Conservation (phyloP, 495 filamentous ascomycete genomes). For the Penicillium mononematosum region DNA sequence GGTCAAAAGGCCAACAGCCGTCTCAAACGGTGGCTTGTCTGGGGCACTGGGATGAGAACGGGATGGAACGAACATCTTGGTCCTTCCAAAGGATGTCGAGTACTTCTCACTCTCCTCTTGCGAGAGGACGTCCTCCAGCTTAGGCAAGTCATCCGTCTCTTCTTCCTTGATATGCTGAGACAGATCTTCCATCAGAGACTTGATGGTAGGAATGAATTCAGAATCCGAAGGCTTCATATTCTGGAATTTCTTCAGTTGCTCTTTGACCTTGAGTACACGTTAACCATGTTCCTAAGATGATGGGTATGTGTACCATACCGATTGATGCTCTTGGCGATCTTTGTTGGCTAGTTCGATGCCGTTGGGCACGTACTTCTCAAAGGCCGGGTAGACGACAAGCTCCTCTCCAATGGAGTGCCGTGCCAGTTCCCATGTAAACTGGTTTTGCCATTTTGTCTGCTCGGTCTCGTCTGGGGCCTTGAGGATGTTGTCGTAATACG, state of each 20-base stretch:
- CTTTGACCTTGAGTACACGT: slow-evolving; percentile 53
- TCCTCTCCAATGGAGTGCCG: slow-evolving; percentile 62
- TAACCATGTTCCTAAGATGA: not conserved
- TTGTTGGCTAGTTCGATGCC: slow-evolving; percentile 56
- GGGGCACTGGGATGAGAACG: slow-evolving; percentile 53
- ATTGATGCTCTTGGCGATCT: slow-evolving; percentile 58
- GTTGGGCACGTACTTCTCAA: slow-evolving; percentile 57
- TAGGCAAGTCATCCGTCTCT: slow-evolving; percentile 55
- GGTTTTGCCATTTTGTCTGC: slow-evolving; percentile 57
- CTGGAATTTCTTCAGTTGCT: slow-evolving; percentile 61
- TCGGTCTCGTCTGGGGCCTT: slow-evolving; percentile 45
- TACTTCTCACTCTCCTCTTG: slow-evolving; percentile 40
- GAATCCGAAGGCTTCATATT: slow-evolving; percentile 45
- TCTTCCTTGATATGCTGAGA: slow-evolving; percentile 61
- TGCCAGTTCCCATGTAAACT: slow-evolving; percentile 66
- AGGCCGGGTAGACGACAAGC: slow-evolving; percentile 62
- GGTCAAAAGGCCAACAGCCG: slow-evolving; percentile 28
- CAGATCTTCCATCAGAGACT: slow-evolving; percentile 53
- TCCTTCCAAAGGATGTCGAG: slow-evolving; percentile 53
- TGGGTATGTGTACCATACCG: slow-evolving; percentile 29
- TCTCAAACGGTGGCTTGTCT: slow-evolving; percentile 36
- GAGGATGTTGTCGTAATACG: slow-evolving; percentile 55
- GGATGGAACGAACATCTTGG: slow-evolving; percentile 61
- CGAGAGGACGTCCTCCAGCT: slow-evolving; percentile 48
- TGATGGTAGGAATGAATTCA: slow-evolving; percentile 52